Percentiles rank a stretch among this genome's conserved stretches.
Evolutionary conservation across 1,139 yeast species (phyloP).

Genomic region (Diutina siamensis): DNA sequence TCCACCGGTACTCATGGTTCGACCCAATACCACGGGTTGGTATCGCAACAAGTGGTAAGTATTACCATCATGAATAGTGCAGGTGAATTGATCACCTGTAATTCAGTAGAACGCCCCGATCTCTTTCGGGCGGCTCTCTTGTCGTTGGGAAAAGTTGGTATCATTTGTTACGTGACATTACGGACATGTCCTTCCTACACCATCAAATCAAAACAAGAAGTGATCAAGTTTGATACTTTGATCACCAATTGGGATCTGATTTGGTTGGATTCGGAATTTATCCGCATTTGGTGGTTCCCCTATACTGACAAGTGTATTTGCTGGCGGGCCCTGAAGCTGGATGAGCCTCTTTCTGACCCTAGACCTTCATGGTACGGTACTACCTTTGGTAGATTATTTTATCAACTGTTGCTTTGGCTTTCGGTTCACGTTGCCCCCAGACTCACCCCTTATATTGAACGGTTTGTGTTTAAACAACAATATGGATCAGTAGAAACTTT

Average conservation of each 20-base stretch:
- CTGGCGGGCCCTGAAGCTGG: conserved; percentile 78
- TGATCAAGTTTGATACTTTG: conserved; percentile 63
- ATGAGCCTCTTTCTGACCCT: conserved; percentile 54
- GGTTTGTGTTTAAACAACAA: conserved; percentile 74
- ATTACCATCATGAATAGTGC: conserved; percentile 59
- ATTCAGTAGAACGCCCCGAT: conserved; percentile 55
- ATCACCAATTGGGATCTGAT: conserved; percentile 56
- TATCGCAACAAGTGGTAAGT: conserved; percentile 77
- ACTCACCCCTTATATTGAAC: conserved; percentile 75
- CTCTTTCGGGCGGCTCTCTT: conserved; percentile 76
- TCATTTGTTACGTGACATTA: conserved; percentile 79
- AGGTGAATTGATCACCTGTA: conserved; percentile 64
- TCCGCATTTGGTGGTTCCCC: conserved; percentile 97
- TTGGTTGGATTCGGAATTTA: conserved; percentile 87
- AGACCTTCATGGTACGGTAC: conserved; percentile 83
- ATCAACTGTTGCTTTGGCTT: conserved; percentile 68
- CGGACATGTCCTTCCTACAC: conserved; percentile 80
- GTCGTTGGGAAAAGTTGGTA: conserved; percentile 85
- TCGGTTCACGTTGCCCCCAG: conserved; percentile 64
- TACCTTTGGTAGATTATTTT: conserved; percentile 60
- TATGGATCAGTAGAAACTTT: conserved; percentile 67
- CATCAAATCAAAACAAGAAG: conserved; percentile 71
- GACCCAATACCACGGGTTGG: conserved; percentile 82
- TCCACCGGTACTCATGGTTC: conserved; percentile 98
- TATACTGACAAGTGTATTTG: conserved; percentile 74